Percentiles rank a stretch among this genome's conserved stretches.
Conservation (phyloP, 768 basidiomycete genomes). For the Omphalotus guepiniiformis region DNA sequence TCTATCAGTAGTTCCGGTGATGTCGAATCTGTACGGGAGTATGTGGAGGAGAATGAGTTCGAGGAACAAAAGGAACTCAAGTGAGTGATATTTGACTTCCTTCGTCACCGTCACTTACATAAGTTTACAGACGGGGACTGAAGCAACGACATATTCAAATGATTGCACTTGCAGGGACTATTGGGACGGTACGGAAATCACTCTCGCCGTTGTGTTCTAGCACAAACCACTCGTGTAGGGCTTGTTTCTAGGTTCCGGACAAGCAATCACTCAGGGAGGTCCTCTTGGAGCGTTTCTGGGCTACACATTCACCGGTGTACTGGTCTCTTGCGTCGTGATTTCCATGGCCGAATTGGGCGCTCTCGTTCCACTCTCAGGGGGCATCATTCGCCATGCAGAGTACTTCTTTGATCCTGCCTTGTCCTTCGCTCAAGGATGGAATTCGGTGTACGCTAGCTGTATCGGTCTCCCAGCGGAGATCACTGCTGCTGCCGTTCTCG, state of each 20-base stretch:
- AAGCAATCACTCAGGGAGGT: slow-evolving; percentile 44
- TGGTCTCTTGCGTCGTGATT: slow-evolving; percentile 29
- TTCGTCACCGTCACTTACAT: no score
- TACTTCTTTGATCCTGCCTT: slow-evolving; percentile 50
- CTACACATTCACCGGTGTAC: slow-evolving; percentile 38
- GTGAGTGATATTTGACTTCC: neutral
- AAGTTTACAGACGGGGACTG: slow-evolving; percentile 4
- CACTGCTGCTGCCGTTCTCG: slow-evolving; percentile 46
- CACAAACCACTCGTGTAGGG: slow-evolving; percentile 23
- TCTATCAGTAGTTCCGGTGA: no score
- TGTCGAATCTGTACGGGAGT: no score
- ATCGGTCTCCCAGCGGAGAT: slow-evolving; percentile 49
- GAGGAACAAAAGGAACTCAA: slow-evolving; percentile 4
- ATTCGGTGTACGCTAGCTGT: slow-evolving; percentile 40
- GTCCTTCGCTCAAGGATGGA: slow-evolving; percentile 42
- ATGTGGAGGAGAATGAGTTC: slow-evolving; percentile 1
- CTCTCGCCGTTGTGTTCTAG: neutral
- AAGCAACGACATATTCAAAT: slow-evolving; percentile 10
- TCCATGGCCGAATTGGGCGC: slow-evolving; percentile 36
- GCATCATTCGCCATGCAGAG: slow-evolving; percentile 47
- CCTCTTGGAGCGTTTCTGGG: slow-evolving; percentile 51
- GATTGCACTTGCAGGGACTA: slow-evolving; percentile 12
- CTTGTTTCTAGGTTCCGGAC: slow-evolving; percentile 54
- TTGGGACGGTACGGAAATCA: slow-evolving; percentile 6
- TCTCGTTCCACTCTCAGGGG: slow-evolving; percentile 35